These are phyloP conservation scores for Ramaria sp. DNA, from an alignment of 768 basidiomycete genomes.

Conservation along the genomic window DNA sequence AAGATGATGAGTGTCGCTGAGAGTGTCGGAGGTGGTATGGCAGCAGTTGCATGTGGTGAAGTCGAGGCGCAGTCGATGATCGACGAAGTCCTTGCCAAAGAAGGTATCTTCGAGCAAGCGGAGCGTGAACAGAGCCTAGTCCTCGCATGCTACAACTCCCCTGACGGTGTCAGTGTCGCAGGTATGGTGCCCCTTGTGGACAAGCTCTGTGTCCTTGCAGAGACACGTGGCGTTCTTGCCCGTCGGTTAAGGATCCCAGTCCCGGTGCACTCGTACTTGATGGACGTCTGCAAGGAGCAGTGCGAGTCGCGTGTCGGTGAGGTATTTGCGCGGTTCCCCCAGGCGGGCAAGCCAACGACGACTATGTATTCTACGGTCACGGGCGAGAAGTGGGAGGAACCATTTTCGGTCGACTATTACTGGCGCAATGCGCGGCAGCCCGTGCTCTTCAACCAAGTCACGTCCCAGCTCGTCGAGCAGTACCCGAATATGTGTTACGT, in stretches of 20 bases:
- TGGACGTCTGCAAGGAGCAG: slow-evolving; percentile 24
- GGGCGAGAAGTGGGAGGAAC: slow-evolving; percentile 15
- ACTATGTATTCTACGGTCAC: slow-evolving; percentile 28
- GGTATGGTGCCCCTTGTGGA: slow-evolving; percentile 22
- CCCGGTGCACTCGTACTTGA: slow-evolving; percentile 28
- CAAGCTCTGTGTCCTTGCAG: slow-evolving; percentile 20
- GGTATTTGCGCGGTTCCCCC: slow-evolving; percentile 25
- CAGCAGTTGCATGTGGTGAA: slow-evolving; percentile 27
- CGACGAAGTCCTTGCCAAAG: slow-evolving; percentile 15
- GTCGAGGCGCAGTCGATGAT: slow-evolving; percentile 21
- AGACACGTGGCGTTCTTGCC: slow-evolving; percentile 22
- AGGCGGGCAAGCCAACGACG: slow-evolving; percentile 18
- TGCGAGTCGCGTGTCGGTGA: slow-evolving; percentile 20
- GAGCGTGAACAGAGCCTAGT: slow-evolving; percentile 12
- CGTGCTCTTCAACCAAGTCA: slow-evolving; percentile 26
- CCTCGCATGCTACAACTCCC: slow-evolving; percentile 32
- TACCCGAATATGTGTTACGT: slow-evolving; percentile 13
- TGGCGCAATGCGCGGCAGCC: slow-evolving; percentile 29
- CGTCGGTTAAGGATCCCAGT: slow-evolving; percentile 27
- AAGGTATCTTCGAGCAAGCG: slow-evolving; percentile 10
- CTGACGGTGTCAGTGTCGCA: slow-evolving; percentile 26
- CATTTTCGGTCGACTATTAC: slow-evolving; percentile 27
- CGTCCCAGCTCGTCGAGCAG: slow-evolving; percentile 17
- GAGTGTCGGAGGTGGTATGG: slow-evolving; percentile 29
- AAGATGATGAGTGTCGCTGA: slow-evolving; percentile 25